Evolutionary conservation across 345 rosid genomes (phyloP), one percentile per base, ranked within the genome.

Genomic region (Anacardium occidentale): DNA sequence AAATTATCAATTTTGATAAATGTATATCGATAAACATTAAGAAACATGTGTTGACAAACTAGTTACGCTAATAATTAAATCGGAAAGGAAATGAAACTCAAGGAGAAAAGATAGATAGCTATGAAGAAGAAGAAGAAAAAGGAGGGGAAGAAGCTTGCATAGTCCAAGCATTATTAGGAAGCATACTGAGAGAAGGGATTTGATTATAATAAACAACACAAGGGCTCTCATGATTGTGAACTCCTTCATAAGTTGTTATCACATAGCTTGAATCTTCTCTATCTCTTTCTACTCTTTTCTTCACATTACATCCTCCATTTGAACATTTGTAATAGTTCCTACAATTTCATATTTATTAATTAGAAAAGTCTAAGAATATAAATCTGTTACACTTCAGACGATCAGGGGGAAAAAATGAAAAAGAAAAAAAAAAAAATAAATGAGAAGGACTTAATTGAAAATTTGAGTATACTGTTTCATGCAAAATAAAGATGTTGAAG

Each of bases 251-350:
- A 1, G 91, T 89, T 7, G 98, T 94, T 17, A 94, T 86, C 48
- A 94, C 98, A 68, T 82, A 89, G 26, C 76, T 75, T 47, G 67
- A 52, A 70, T 90, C 97, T 15, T 89, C 87, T 34, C 69, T 73
- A 62, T 94, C 97, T 62, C 96, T 89, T 70, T 94, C 95, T 61
- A 94, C 87, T 73, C 92, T 85, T 80, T 94, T 92, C 90, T 92
- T 92, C 81, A 94, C 98, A 17, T 42, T 62, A 75, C 98, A 94
- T 14, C 89, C 91, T 68, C 81, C 91, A 29, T 70, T 83, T 42
- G 92, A 86, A 71, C 98, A 94, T 64, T 81, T 89, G 65, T 87
- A 94, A 70, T 94, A 94, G 70, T 94, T 91, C 87, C 96, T 93
- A 78, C 68, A 50, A 3, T 37, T 37, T 37, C 42, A 37, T 5